Evolutionary conservation across 2,329 filamentous ascomycete genomes (phyloP).

Genomic region (Cytospora chrysosperma): DNA sequence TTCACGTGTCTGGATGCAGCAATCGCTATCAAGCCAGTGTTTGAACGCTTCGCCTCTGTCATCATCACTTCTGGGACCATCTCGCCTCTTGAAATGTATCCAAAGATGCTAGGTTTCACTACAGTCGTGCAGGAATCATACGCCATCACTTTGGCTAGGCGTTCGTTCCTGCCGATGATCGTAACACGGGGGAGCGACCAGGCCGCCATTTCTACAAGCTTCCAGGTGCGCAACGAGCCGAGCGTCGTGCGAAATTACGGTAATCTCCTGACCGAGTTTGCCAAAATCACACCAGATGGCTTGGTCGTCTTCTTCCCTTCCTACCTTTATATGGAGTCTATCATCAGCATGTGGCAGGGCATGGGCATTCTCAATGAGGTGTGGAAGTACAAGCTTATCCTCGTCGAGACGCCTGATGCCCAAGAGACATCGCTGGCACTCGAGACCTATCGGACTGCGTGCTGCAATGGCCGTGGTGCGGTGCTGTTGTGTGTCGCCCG

Average conservation of each 20-base stretch:
- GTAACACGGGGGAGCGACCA: slow-evolving; percentile 95
- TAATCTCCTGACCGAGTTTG: slow-evolving; percentile 88
- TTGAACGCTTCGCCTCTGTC: slow-evolving; percentile 95
- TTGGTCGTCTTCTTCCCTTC: slow-evolving; percentile 99
- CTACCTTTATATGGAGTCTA: slow-evolving; percentile 98
- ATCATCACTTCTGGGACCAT: slow-evolving; percentile 98
- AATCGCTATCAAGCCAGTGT: slow-evolving; percentile 96
- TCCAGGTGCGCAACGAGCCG: slow-evolving; percentile 92
- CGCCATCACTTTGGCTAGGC: slow-evolving; percentile 88
- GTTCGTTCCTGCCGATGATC: slow-evolving; percentile 97
- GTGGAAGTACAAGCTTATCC: slow-evolving; percentile 98
- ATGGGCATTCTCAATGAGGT: slow-evolving; percentile 98
- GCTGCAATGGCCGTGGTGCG: slow-evolving; percentile 93
- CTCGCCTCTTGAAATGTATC: slow-evolving; percentile 97
- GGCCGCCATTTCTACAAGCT: slow-evolving; percentile 86
- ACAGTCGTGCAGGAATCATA: slow-evolving; percentile 97
- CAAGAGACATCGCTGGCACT: slow-evolving; percentile 95
- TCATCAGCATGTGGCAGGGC: slow-evolving; percentile 98
- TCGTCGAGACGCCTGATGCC: slow-evolving; percentile 95
- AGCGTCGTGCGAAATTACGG: slow-evolving; percentile 98
- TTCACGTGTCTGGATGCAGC: slow-evolving; percentile 96
- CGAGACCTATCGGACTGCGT: slow-evolving; percentile 95
- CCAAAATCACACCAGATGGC: slow-evolving; percentile 92
- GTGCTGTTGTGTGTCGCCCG: slow-evolving; percentile 92
- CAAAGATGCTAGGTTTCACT: slow-evolving; percentile 93